Evolutionary conservation across 108 stramenopile genomes (phyloP).

Genomic region (Cyclotella choctawhatcheeana): DNA sequence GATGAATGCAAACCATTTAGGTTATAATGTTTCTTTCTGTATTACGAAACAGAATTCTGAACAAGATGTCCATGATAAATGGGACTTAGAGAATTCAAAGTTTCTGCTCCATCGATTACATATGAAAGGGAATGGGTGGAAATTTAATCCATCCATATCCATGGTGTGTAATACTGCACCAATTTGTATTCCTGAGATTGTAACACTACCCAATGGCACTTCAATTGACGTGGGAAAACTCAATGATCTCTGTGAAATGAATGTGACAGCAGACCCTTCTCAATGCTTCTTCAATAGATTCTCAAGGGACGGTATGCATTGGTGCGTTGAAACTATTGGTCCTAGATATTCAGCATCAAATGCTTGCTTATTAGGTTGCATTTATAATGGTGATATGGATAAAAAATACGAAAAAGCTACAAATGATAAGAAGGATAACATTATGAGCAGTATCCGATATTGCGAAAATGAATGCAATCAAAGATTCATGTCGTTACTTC

Average conservation of each 20-base stretch:
- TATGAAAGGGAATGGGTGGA: not conserved
- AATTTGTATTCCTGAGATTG: not conserved
- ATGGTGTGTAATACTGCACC: constrained; percentile 29
- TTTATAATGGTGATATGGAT: constrained; percentile 26
- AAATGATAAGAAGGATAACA: not conserved
- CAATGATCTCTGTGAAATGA: constrained; percentile 5
- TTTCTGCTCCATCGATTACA: constrained; percentile 30
- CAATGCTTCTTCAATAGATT: constrained; percentile 29
- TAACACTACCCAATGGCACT: not conserved
- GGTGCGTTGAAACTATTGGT: constrained; percentile 29
- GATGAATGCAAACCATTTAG: constrained; percentile 32
- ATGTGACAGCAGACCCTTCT: constrained; percentile 8
- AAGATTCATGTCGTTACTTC: constrained; percentile 36
- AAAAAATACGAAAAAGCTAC: not conserved
- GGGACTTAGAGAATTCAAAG: constrained; percentile 5
- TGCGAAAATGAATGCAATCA: constrained; percentile 39
- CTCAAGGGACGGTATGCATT: constrained; percentile 40
- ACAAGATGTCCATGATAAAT: not conserved
- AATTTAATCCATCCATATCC: constrained; percentile 20
- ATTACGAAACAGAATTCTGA: not conserved
- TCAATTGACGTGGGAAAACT: not conserved
- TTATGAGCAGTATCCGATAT: constrained; percentile 5
- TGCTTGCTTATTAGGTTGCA: constrained; percentile 42
- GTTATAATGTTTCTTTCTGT: constrained; percentile 18
- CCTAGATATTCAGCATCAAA: constrained; percentile 23